Evolutionary conservation across 306 rosid genomes (phyloP), one percentile per base, ranked within the genome.

Genomic region (Cicer judaicum): DNA sequence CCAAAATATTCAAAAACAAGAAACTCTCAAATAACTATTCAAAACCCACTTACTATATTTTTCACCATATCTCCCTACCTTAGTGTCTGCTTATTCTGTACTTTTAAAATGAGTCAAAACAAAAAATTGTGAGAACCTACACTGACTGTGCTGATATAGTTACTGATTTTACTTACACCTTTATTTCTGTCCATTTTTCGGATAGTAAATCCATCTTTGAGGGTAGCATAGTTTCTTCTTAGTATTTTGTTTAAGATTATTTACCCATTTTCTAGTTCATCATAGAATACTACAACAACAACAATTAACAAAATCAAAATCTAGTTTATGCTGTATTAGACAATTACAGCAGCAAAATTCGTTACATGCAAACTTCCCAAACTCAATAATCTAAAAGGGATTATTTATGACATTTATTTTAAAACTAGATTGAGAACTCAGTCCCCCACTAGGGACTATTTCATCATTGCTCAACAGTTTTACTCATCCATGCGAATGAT

Each of bases 401-500:
- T 76, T 11, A 50, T 10, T 15, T 1, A 61, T 12, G 56, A 29
- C 11, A n/a, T 64, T 70, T 84, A 39, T 53, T 81, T 78, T 9
- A 62, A 19, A 40, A 49, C 47, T 29, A 69, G 11, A 77, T 18
- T 67, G 24, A 50, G 21, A 52, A 70, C 24, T 19, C 8, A 10
- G 16, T 70, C 65, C 16, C 61, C 47, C 29, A 41, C 7, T 14
- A 46, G 42, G 61, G 48, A 70, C 63, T 34, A 50, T 49, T 10
- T 6, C 63, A 70, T 16, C 78, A 18, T 5, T 19, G 61, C 5
- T 65, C n/a, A n/a, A 57, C 0, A 46, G 34, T 9, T 49, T 70
- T 80, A 87, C 5, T 81, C 73, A 13, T 47, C 85, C 94, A 91
- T 84, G 2, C 65, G 36, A 50, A 91, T 89, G 64, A 91, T 81